Conservation (phyloP, 2,329 filamentous ascomycete species). For the Calonectria henricotiae region DNA sequence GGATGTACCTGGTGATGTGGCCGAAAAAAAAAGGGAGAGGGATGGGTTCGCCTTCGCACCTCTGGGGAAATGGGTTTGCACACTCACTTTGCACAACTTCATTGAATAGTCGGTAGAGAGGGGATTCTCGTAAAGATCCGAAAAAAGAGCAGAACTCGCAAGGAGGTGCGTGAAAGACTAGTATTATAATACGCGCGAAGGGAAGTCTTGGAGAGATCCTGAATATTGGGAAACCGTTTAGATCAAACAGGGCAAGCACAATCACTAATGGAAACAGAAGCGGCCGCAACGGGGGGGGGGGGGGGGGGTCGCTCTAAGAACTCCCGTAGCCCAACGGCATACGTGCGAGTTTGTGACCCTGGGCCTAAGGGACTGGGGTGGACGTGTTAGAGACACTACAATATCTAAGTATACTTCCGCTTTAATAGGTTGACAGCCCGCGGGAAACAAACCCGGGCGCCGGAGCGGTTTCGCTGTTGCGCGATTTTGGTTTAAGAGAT, state of each 20-base stretch:
- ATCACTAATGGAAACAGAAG: not conserved
- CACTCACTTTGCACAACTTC: not conserved
- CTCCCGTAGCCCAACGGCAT: not conserved
- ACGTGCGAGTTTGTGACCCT: not conserved
- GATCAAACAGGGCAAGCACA: slow-evolving; percentile 5
- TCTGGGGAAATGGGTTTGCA: not conserved
- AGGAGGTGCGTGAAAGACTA: not conserved
- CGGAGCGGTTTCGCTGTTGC: not conserved
- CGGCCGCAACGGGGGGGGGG: not conserved
- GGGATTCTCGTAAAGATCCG: slow-evolving; percentile 9
- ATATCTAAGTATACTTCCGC: not conserved
- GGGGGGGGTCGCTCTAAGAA: not conserved
- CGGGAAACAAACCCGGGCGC: not conserved
- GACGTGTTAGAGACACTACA: slow-evolving; percentile 5
- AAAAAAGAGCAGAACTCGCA: not conserved
- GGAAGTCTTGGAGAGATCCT: not conserved
- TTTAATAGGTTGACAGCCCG: not conserved
- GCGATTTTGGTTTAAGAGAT: not conserved
- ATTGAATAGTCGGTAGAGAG: not conserved
- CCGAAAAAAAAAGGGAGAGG: not conserved
- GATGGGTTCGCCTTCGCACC: slow-evolving; percentile 1
- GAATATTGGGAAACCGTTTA: not conserved
- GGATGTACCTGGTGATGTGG: not conserved
- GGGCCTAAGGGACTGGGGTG: not conserved
- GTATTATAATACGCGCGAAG: slow-evolving; percentile 11